Conservation (phyloP, 208 protist genomes). For the Tritrichomonas musculus region DNA sequence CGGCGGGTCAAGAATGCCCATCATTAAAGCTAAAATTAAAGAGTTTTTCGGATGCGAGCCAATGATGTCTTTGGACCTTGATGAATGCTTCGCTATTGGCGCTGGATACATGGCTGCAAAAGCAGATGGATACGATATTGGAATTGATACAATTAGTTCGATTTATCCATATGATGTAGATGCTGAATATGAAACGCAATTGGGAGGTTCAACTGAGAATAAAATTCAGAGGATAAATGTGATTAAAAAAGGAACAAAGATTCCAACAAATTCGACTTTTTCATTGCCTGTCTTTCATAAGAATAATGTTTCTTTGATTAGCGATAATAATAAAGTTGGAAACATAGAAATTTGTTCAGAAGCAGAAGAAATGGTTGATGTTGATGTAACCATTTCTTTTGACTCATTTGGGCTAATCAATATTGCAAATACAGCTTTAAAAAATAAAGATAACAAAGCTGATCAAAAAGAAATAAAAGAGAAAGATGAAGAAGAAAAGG, state of each 20-base stretch:
- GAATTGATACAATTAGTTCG: background rate
- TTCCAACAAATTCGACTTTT: background rate
- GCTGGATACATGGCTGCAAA: background rate
- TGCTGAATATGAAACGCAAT: background rate
- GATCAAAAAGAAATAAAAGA: background rate
- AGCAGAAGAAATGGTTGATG: no score
- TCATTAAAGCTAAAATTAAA: conserved; percentile 24
- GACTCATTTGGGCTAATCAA: background rate
- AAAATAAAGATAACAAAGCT: background rate
- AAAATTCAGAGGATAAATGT: no score
- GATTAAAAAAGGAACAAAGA: background rate
- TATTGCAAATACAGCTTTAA: background rate
- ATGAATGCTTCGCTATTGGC: conserved; percentile 10
- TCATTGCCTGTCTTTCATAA: background rate
- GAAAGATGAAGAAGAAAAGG: background rate
- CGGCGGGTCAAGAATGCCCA: conserved; percentile 40
- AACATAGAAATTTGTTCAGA: no score
- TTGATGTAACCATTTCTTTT: background rate
- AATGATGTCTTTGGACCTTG: background rate
- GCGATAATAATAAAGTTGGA: background rate
- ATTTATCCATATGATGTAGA: background rate
- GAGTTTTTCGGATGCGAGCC: conserved; percentile 26
- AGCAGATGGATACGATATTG: background rate
- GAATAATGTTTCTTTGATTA: background rate
- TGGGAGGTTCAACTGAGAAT: no score